Conservation (phyloP, 371 early-diverging fungal genomes). For the Lichtheimia ornata region DNA sequence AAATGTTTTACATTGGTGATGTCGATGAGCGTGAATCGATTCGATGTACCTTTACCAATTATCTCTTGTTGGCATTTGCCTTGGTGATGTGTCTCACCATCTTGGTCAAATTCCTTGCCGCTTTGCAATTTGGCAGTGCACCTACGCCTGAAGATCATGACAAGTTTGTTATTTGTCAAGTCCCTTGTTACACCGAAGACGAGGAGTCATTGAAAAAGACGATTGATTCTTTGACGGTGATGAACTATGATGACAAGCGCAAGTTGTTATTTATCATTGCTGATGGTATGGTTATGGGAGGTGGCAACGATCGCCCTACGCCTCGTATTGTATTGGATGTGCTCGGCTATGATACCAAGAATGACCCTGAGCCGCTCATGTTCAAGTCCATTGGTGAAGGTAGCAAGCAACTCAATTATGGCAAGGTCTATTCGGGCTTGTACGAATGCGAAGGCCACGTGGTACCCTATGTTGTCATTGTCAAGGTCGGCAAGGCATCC, state of each 20-base stretch:
- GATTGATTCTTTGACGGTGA: slow-evolving; percentile 90
- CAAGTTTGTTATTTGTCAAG: slow-evolving; percentile 92
- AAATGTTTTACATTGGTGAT: slow-evolving; percentile 87
- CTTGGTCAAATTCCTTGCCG: slow-evolving; percentile 90
- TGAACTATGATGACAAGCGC: slow-evolving; percentile 93
- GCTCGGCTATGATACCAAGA: slow-evolving; percentile 85
- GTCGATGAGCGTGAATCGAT: slow-evolving; percentile 82
- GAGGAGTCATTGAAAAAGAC: slow-evolving; percentile 81
- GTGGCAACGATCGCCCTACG: slow-evolving; percentile 97
- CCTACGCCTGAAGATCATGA: slow-evolving; percentile 84
- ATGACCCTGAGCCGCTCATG: slow-evolving; percentile 88
- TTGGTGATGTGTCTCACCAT: slow-evolving; percentile 81
- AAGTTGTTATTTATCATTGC: slow-evolving; percentile 93
- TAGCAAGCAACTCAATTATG: slow-evolving; percentile 90
- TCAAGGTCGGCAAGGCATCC: slow-evolving; percentile 88
- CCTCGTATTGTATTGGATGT: slow-evolving; percentile 96
- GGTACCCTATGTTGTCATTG: slow-evolving; percentile 94
- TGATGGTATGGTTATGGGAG: slow-evolving; percentile 94
- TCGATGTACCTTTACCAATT: slow-evolving; percentile 88
- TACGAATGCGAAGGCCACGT: slow-evolving; percentile 90
- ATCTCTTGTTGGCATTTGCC: slow-evolving; percentile 80
- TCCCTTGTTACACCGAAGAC: slow-evolving; percentile 86
- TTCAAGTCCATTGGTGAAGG: slow-evolving; percentile 96
- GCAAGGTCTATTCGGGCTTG: slow-evolving; percentile 97
- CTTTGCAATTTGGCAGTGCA: slow-evolving; percentile 71